These are phyloP conservation scores for Eutrema salsugineum DNA, from an alignment of 441 rosid genomes.

Conservation along the genomic window DNA sequence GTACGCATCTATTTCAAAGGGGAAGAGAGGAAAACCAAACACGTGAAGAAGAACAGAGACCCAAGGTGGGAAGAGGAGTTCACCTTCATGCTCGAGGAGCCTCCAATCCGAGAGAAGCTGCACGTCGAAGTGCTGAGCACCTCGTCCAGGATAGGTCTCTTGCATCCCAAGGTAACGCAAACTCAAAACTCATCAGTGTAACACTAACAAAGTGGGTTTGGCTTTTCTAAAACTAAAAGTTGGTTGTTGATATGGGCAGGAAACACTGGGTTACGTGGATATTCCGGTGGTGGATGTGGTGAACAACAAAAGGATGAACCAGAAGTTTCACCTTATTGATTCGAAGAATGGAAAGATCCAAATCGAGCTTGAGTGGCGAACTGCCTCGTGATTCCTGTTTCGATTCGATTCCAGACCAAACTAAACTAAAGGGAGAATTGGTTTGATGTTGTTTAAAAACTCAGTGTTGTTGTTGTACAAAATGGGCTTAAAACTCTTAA, in stretches of 20 bases:
- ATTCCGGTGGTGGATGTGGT: conserved; percentile 76
- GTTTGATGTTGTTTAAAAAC: conserved; percentile 18
- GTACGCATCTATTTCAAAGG: conserved; percentile 76
- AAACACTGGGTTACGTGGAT: conserved; percentile 70
- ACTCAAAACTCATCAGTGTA: background rate
- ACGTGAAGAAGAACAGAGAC: conserved; percentile 84
- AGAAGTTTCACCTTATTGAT: conserved; percentile 88
- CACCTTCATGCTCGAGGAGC: conserved; percentile 68
- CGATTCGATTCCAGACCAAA: background rate
- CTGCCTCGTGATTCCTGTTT: conserved; percentile 31
- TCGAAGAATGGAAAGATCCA: conserved; percentile 84
- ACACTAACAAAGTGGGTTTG: background rate
- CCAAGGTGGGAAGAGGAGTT: conserved; percentile 98
- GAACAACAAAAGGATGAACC: conserved; percentile 80
- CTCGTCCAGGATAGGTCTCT: conserved; percentile 76
- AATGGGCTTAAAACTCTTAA: conserved; percentile 28
- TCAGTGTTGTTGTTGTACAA: conserved; percentile 23
- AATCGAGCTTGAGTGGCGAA: conserved; percentile 88
- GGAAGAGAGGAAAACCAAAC: conserved; percentile 86
- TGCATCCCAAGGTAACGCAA: conserved; percentile 76
- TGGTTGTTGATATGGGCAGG: conserved; percentile 41
- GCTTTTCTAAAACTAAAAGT: background rate
- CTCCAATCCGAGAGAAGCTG: conserved; percentile 67
- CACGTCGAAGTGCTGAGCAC: conserved; percentile 84
- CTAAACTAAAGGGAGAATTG: conserved; percentile 11